Percentiles rank a stretch among this genome's conserved stretches.
These are phyloP conservation scores for Allium cepa DNA, from an alignment of 106 monocot genomes.

Conservation along the genomic window DNA sequence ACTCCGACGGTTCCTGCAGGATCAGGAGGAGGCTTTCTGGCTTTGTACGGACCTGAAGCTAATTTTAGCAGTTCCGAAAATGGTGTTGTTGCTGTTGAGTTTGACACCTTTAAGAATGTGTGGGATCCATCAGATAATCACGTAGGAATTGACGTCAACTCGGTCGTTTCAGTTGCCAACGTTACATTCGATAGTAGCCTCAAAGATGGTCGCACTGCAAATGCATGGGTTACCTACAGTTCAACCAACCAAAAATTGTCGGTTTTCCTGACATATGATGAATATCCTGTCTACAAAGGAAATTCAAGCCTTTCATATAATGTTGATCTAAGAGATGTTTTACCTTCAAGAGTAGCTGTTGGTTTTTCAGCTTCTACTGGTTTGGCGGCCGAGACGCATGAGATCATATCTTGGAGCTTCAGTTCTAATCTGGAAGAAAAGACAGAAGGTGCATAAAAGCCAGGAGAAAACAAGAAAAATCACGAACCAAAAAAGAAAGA, in stretches of 20 bases:
- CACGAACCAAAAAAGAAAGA: too few species aligned
- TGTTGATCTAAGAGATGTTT: constrained; percentile 4
- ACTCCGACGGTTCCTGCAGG: not conserved
- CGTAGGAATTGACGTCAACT: constrained; percentile 25
- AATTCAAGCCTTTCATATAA: not conserved
- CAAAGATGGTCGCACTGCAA: not conserved
- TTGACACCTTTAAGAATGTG: constrained; percentile 14
- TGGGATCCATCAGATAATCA: constrained; percentile 19
- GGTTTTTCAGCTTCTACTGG: constrained; percentile 15
- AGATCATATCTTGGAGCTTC: constrained; percentile 3
- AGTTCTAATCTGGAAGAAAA: not conserved
- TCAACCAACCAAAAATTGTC: not conserved
- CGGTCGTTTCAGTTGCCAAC: constrained; percentile 5
- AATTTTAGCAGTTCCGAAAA: not conserved
- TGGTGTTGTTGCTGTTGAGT: constrained; percentile 25
- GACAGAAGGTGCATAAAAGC: too few species aligned
- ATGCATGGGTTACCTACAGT: constrained; percentile 17
- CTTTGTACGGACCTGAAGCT: constrained; percentile 12
- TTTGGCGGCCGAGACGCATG: not conserved
- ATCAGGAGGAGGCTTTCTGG: constrained; percentile 3
- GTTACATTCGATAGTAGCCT: not conserved
- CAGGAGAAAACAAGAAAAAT: too few species aligned
- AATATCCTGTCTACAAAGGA: not conserved
- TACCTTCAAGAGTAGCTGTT: constrained; percentile 1
- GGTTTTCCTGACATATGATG: constrained; percentile 1